These are phyloP conservation scores for Penicillium paradoxum DNA, from an alignment of 495 filamentous ascomycete genomes.

Conservation along the genomic window DNA sequence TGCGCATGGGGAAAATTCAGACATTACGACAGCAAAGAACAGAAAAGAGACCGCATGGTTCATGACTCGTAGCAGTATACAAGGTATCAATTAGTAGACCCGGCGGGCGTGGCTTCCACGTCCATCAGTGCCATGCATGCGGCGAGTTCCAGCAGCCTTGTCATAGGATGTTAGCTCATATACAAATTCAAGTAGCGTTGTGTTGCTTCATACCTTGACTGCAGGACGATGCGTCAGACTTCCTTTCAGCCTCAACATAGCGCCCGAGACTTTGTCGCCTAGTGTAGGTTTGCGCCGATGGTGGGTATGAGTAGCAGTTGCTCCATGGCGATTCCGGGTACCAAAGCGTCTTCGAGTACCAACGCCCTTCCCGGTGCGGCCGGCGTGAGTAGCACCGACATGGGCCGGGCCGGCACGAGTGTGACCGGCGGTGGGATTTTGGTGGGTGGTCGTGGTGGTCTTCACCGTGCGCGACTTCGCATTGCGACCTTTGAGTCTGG, in stretches of 20 bases:
- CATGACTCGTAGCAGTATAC: background rate
- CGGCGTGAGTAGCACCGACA: background rate
- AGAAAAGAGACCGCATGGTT: background rate
- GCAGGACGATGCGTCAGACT: slow-evolving; percentile 57
- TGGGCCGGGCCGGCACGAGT: background rate
- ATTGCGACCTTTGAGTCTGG: slow-evolving; percentile 25
- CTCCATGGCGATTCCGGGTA: slow-evolving; percentile 3
- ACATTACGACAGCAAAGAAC: too few relatives aligned
- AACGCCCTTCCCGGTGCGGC: too few relatives aligned
- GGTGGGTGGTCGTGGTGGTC: slow-evolving; percentile 25
- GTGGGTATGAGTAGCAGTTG: slow-evolving; percentile 40
- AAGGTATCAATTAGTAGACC: slow-evolving; percentile 13
- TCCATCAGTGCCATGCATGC: slow-evolving; percentile 70
- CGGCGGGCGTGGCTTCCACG: slow-evolving; percentile 40
- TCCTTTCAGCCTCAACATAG: slow-evolving; percentile 61
- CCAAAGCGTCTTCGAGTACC: slow-evolving; percentile 4
- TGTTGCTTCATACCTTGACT: slow-evolving; percentile 47
- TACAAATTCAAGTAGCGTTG: background rate
- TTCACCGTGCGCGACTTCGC: slow-evolving; percentile 25
- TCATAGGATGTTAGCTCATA: slow-evolving; percentile 4
- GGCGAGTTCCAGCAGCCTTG: slow-evolving; percentile 63
- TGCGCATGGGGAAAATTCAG: too few relatives aligned
- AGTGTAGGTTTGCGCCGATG: slow-evolving; percentile 53
- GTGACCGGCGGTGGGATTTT: background rate
- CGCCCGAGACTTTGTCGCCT: slow-evolving; percentile 66